Base-by-base conservation (phyloP, 176 grass and related monocot genomes). In the Cenchrus purpureus region DNA sequence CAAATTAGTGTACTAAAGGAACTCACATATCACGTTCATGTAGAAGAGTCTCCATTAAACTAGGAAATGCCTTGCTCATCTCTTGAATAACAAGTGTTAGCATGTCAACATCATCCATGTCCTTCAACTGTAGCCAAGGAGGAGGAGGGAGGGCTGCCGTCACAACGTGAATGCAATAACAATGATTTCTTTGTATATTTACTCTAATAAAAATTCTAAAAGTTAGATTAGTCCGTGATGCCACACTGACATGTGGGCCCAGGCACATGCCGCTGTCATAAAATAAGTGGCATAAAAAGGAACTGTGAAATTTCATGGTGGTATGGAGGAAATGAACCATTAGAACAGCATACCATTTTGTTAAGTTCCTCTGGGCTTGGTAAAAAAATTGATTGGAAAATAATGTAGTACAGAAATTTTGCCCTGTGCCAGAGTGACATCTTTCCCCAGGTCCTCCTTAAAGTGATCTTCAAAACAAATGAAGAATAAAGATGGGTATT, bases 41-140 rank as follows among this genome's bases (percentile, higher is more conserved):
- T 45, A 98, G 79, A 87, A 98, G 93, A 40, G 93, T 95, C 77
- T 95, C 86, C 86, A 95, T 94, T 53, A 98, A 74, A 86, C 86
- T 94, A 83, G 97, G 97, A 74, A 98, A 98, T 65, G 78, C 87
- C 89, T 92, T 98, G 69, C 93, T 94, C 97, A 98, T 94, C 86
- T 96, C 93, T 98, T 98, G 97, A 86, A 96, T 91, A 15, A 94
- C 91, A 62, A 94, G 81, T 65, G 91, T 98, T 51, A 98, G 78
- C 92, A 93, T 95, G 87, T 98, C 97, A 73, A 86, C 87, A 89
- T 98, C 91, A 44, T 98, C 89, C 93, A 98, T 94, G 15, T 98
- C 97, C 86, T 98, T 98, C 76, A 98, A 87, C 97, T 98, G 77
- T 74, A 73, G 82, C 73, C 53, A 82, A 68, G 66, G 10, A 73